phyloP scores from a whole-genome alignment of 2,329 filamentous ascomycete species.

The Neofusicoccum sp. region DNA sequence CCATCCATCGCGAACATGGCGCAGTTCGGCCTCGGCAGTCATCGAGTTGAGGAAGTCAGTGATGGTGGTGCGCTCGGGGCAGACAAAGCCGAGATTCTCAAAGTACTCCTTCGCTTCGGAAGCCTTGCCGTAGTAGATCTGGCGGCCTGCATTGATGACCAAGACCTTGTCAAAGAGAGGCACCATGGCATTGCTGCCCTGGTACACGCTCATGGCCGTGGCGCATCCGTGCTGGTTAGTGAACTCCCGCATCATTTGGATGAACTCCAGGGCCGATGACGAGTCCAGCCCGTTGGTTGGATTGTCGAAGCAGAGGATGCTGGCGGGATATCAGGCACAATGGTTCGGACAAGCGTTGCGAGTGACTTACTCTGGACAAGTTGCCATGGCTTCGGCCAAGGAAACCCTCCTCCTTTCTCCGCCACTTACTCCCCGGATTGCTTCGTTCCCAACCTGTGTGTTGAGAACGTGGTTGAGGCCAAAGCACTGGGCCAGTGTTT shows the following conservation, averaged over 20 bases:
- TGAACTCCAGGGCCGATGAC: conserved; percentile 52
- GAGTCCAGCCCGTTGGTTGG: conserved; percentile 29
- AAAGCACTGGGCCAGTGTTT: conserved; percentile 49
- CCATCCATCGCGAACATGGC: neutral
- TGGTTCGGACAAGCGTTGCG: conserved; percentile 22
- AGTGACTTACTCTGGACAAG: conserved; percentile 17
- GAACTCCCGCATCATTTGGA: conserved; percentile 47
- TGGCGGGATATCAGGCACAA: conserved; percentile 19
- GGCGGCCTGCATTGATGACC: conserved; percentile 68
- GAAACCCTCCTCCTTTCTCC: conserved; percentile 58
- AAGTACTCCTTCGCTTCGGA: conserved; percentile 61
- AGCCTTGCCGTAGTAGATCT: conserved; percentile 68
- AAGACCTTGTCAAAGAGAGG: conserved; percentile 64
- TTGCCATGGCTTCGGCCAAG: conserved; percentile 49
- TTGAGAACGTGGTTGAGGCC: conserved; percentile 51
- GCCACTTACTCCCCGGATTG: conserved; percentile 57
- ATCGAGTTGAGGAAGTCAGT: conserved; percentile 72
- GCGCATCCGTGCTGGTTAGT: conserved; percentile 47
- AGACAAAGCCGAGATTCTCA: conserved; percentile 56
- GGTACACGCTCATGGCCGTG: conserved; percentile 55
- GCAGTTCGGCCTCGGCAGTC: conserved; percentile 36
- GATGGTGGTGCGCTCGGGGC: conserved; percentile 45
- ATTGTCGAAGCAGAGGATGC: conserved; percentile 39
- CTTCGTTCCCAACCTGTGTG: conserved; percentile 53
- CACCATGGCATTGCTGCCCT: conserved; percentile 26